phyloP scores from a whole-genome alignment of 192 early-diverging fungal genomes.

The Linderina pennispora region DNA sequence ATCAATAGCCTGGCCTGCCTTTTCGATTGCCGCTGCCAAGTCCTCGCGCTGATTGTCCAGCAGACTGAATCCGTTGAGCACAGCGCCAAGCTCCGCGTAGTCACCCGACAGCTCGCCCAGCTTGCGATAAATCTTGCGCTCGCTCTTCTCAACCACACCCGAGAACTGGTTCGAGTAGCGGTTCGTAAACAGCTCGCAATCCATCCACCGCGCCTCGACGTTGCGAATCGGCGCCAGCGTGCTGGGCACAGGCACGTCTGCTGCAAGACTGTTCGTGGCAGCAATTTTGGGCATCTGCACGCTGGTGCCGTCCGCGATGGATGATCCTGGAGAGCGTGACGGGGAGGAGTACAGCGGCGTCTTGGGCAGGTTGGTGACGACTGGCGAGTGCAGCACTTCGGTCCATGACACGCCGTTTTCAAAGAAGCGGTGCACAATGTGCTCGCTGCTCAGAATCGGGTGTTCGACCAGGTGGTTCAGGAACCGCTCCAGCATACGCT shows the following conservation, averaged over 20 bases:
- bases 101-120: slow-evolving; percentile 69
- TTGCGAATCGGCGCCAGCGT: slow-evolving; percentile 55
- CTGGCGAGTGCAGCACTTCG: slow-evolving; percentile 65
- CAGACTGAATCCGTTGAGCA: slow-evolving; percentile 93
- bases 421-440: slow-evolving; percentile 90
- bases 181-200: slow-evolving; percentile 88
- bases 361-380: slow-evolving; percentile 63
- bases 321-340: slow-evolving; percentile 34
- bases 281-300: slow-evolving; percentile 43
- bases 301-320: slow-evolving; percentile 30
- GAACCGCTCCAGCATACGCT: slow-evolving; percentile 90
- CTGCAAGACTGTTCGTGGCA: slow-evolving; percentile 28
- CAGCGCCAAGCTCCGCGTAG: slow-evolving; percentile 84
- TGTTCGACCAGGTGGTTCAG: slow-evolving; percentile 87
- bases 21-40: slow-evolving; percentile 83
- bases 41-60: slow-evolving; percentile 56
- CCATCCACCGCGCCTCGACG: slow-evolving; percentile 79
- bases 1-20: slow-evolving; percentile 89
- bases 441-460: slow-evolving; percentile 78
- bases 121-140: slow-evolving; percentile 66
- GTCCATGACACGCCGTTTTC: slow-evolving; percentile 73
- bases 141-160: slow-evolving; percentile 63
- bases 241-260: slow-evolving; percentile 49
- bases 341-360: slow-evolving; percentile 59
- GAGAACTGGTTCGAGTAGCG: slow-evolving; percentile 78